phyloP scores from a whole-genome alignment of 176 grass and related monocot genomes.

The Canna indica region DNA sequence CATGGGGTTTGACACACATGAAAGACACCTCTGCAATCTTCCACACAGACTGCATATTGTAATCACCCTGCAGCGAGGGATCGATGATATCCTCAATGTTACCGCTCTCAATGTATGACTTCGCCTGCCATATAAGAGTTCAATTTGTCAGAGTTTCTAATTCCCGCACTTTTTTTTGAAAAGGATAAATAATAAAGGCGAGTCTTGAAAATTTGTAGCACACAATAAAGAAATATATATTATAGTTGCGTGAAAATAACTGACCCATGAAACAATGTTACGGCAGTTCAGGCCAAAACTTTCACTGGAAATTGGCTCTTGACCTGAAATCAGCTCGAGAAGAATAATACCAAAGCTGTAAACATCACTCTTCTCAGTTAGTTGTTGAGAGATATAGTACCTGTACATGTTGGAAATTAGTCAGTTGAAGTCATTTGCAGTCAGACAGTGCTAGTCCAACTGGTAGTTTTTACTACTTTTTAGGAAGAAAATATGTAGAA shows the following conservation, averaged over 20 bases:
- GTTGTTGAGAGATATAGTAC: constrained; percentile 91
- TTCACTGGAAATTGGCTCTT: constrained; percentile 83
- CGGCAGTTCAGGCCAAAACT: constrained; percentile 84
- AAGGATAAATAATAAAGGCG: too few species aligned
- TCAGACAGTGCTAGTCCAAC: background rate
- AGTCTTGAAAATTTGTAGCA: too few species aligned
- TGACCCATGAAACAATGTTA: constrained; percentile 95
- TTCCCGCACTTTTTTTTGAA: background rate
- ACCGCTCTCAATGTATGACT: constrained; percentile 76
- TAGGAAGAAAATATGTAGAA: too few species aligned
- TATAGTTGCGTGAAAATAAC: background rate
- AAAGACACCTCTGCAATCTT: constrained; percentile 73
- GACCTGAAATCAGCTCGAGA: constrained; percentile 88
- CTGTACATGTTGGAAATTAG: constrained; percentile 29
- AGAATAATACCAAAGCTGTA: constrained; percentile 96
- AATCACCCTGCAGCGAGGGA: constrained; percentile 33
- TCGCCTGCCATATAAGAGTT: constrained; percentile 35
- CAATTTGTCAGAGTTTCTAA: background rate
- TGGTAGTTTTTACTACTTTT: too few species aligned
- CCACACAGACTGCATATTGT: constrained; percentile 72
- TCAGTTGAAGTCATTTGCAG: background rate
- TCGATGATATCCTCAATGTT: constrained; percentile 72
- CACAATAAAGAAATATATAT: too few species aligned
- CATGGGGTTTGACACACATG: constrained; percentile 75
- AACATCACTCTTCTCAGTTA: constrained; percentile 92